A percentile compares a stretch with the other conserved stretches of the same genome.
phyloP scores from a whole-genome alignment of 1,139 yeast genomes.

The Hansenula sp. region DNA sequence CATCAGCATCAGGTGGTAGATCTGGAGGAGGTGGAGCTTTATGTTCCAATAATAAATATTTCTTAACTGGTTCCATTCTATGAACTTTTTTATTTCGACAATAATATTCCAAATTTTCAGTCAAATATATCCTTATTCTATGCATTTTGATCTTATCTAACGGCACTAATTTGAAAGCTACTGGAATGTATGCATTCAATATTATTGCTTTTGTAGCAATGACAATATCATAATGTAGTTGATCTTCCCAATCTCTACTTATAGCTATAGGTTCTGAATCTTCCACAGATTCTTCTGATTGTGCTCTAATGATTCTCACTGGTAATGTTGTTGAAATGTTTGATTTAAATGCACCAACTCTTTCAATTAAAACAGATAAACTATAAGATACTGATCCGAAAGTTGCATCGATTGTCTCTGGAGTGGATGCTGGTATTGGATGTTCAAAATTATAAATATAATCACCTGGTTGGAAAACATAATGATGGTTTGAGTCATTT shows the following conservation, averaged over 20 bases:
- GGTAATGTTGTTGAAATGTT: constrained; percentile 63
- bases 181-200: constrained; percentile 76
- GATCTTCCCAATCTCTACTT: constrained; percentile 90
- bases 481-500: constrained; percentile 22
- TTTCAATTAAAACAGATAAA: constrained; percentile 63
- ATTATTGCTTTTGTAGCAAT: constrained; percentile 86
- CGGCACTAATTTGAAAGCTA: constrained; percentile 81
- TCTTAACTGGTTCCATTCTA: constrained; percentile 83
- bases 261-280: constrained; percentile 93
- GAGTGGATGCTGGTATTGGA: constrained; percentile 74
- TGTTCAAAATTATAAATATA: constrained; percentile 90
- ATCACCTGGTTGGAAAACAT: constrained; percentile 70
- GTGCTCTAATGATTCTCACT: constrained; percentile 67
- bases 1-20: constrained; percentile 26
- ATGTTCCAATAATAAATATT: constrained; percentile 75
- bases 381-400: constrained; percentile 75
- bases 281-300: constrained; percentile 74
- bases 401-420: constrained; percentile 74
- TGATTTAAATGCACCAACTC: constrained; percentile 83
- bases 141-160: constrained; percentile 84
- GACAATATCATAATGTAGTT: constrained; percentile 80
- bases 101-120: constrained; percentile 88
- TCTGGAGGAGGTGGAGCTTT: constrained; percentile 44
- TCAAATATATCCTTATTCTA: constrained; percentile 75
- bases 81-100: constrained; percentile 85